Evolutionary conservation across 176 grass and related monocot genomes (phyloP), one percentile per base, ranked within the genome.

Genomic region (Tillandsia leiboldiana): DNA sequence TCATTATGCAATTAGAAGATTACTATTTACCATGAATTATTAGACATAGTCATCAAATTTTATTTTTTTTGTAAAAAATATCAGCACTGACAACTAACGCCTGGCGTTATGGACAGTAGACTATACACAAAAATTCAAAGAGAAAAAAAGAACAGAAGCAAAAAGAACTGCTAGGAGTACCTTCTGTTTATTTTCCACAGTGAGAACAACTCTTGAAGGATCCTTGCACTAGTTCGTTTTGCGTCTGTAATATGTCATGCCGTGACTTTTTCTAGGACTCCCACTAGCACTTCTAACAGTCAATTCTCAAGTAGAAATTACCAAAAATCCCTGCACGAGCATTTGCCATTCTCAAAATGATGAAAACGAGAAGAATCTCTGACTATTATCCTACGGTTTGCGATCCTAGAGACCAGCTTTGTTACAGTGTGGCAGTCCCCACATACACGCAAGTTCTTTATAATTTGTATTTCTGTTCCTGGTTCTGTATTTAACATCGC

Each of bases 371-470:
- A 68, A 50, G 74, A 68, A 65, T 91, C 88, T 67, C 84, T 83
- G 51, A 91, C 88, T 24, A 84, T 73, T 81, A 91, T 91, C 51
- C 67, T 54, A 42, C 78, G 80, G 27, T 91, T 61, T 9, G 84
- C 79, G 54, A 91, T 82, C 65, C 81, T 87, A 9, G 88, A 87
- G 11, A 84, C 80, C 23, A 79, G 49, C 73, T 87, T 91, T 42
- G 81, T 84, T 18, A 85, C 88, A 1, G 77, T 86, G 51, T 91
- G 88, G 75, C 88, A 91, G 49, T 87, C 88, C 49, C 80, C 68
- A 56, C 84, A 91, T 8, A 87, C 88, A 63, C 88, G 73, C 72
- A 87, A 81, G 57, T 87, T 91, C 56, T 91, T 87, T 26, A 91
- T 86, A 22, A 91, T 87, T 76, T 85, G 85, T 71, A 91, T 87